phyloP scores from a whole-genome alignment of 176 grass and related monocot species.

The Calamus simplicifolius region DNA sequence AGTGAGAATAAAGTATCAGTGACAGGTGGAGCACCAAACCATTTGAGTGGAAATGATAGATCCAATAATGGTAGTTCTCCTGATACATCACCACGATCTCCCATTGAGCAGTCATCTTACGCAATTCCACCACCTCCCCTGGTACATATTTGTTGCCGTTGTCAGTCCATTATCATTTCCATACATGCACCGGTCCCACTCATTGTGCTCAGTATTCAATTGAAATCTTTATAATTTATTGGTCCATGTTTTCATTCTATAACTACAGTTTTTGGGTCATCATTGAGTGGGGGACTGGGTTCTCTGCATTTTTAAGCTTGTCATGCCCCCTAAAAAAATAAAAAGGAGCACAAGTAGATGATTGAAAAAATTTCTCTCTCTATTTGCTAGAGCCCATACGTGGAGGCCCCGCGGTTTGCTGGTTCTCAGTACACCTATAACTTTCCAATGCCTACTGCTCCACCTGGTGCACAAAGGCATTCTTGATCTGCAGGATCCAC shows the following conservation, averaged over 20 bases:
- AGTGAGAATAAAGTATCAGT: slow-evolving; percentile 41
- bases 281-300: too few relatives aligned
- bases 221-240: too few relatives aligned
- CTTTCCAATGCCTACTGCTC: slow-evolving; percentile 86
- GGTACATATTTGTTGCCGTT: slow-evolving; percentile 33
- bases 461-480: slow-evolving; percentile 71
- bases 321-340: too few relatives aligned
- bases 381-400: slow-evolving; percentile 77
- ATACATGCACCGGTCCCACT: neutral
- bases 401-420: slow-evolving; percentile 67
- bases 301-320: too few relatives aligned
- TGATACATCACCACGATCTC: slow-evolving; percentile 58
- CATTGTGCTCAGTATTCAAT: neutral
- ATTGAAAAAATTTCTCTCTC: slow-evolving; percentile 4
- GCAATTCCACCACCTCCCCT: slow-evolving; percentile 37
- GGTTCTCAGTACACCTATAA: slow-evolving; percentile 38
- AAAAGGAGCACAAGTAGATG: neutral
- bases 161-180: neutral
- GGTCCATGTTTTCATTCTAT: too few relatives aligned
- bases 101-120: slow-evolving; percentile 35
- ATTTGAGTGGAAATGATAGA: slow-evolving; percentile 26
- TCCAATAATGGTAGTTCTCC: slow-evolving; percentile 56
- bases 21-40: slow-evolving; percentile 35
- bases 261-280: too few relatives aligned
- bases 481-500: slow-evolving; percentile 15